A percentile compares a stretch with the other conserved stretches of the same genome.
Evolutionary conservation across 768 basidiomycete species (phyloP).

Genomic region (Trametes cinnabarina): DNA sequence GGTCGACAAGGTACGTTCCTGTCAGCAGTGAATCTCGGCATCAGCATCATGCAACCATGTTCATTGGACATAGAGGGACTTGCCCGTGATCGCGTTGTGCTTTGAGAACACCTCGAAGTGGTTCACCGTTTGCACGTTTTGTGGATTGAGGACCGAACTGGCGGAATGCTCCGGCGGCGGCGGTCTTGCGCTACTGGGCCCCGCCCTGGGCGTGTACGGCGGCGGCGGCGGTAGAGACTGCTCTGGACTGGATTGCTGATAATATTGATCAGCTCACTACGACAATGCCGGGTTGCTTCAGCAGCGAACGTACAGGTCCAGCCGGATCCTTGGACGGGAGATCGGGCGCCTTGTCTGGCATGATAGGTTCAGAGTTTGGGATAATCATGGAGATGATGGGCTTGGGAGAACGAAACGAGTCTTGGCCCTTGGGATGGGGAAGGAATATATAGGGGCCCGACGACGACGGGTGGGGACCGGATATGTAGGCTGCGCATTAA

Average conservation of each 20-base stretch:
- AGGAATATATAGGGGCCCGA: neutral
- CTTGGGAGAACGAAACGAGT: neutral
- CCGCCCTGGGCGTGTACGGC: constrained; percentile 5
- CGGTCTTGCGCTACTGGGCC: neutral
- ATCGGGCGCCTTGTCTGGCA: neutral
- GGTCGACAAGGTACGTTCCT: constrained; percentile 22
- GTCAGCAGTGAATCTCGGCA: constrained; percentile 3
- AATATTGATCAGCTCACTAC: neutral
- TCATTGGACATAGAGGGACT: neutral
- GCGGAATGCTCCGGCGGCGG: neutral
- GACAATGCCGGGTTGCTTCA: too few relatives aligned
- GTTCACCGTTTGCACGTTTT: constrained; percentile 27
- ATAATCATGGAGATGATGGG: too few relatives aligned
- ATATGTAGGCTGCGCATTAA: neutral
- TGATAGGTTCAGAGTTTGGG: neutral
- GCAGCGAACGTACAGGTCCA: neutral
- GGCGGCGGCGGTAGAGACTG: constrained; percentile 3
- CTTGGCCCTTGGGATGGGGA: neutral
- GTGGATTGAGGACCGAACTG: constrained; percentile 19
- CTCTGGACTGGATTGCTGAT: neutral
- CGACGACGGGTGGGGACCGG: neutral
- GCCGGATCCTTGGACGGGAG: constrained; percentile 1
- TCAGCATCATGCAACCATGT: neutral
- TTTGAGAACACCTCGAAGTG: constrained; percentile 26
- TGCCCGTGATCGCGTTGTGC: constrained; percentile 26